These are phyloP conservation scores for Fraxinus greggii DNA, from an alignment of 305 asterid species.

Conservation along the genomic window DNA sequence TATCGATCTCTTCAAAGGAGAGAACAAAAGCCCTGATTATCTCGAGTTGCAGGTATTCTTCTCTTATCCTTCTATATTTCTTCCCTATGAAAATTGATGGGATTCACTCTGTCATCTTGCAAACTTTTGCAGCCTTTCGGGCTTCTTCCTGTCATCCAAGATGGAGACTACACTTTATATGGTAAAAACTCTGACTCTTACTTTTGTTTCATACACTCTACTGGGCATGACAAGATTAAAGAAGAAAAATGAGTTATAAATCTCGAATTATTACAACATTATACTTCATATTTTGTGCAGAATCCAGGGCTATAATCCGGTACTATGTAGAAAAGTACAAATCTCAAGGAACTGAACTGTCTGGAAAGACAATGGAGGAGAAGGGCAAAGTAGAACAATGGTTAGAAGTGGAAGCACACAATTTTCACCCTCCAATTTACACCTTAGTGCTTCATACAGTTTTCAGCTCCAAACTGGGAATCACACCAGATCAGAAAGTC, in stretches of 20 bases:
- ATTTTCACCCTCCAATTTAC: constrained; percentile 44
- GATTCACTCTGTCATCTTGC: not conserved
- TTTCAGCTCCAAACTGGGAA: constrained; percentile 30
- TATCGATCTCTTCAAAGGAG: constrained; percentile 36
- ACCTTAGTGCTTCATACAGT: constrained; percentile 32
- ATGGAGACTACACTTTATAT: constrained; percentile 51
- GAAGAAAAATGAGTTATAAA: no score
- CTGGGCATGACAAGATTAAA: not conserved
- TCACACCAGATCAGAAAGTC: constrained; percentile 24
- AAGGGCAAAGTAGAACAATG: constrained; percentile 48
- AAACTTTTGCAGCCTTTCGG: constrained; percentile 50
- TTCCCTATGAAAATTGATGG: not conserved
- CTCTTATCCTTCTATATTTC: not conserved
- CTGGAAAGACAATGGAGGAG: constrained; percentile 41
- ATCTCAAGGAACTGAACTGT: constrained; percentile 41
- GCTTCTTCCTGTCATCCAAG: constrained; percentile 43
- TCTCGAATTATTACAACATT: not conserved
- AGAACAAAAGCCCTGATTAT: constrained; percentile 29
- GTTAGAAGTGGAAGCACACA: constrained; percentile 51
- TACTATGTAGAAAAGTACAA: constrained; percentile 46
- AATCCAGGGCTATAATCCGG: constrained; percentile 52
- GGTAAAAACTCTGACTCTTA: constrained; percentile 25
- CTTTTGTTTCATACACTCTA: not conserved
- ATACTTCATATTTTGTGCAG: constrained; percentile 22
- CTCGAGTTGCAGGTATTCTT: constrained; percentile 43